These are phyloP conservation scores for Dictyostelium brefeldianum DNA, from an alignment of 78 protist species.

Conservation along the genomic window DNA sequence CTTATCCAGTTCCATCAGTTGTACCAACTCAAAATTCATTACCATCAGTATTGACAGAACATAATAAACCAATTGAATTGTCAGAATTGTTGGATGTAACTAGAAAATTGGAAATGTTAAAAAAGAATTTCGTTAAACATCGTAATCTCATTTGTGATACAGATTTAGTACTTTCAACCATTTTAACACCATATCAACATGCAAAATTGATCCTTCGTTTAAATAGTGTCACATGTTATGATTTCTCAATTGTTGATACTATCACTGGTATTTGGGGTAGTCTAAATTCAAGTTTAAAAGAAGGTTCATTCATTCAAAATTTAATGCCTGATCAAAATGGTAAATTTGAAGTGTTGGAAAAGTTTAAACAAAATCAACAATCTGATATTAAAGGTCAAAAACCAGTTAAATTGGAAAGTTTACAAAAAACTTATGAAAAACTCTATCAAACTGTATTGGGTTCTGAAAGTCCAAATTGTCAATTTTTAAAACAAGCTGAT, in stretches of 20 bases:
- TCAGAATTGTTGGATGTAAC: constrained; percentile 70
- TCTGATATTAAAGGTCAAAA: neutral
- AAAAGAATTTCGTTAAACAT: constrained; percentile 75
- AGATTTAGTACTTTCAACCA: constrained; percentile 50
- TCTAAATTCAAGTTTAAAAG: constrained; percentile 1
- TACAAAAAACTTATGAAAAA: constrained; percentile 50
- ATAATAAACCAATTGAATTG: constrained; percentile 1
- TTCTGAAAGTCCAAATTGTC: constrained; percentile 3
- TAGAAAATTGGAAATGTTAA: constrained; percentile 45
- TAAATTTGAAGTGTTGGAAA: constrained; percentile 45
- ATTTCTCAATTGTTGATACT: constrained; percentile 45
- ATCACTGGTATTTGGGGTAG: constrained; percentile 72
- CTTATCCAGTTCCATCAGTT: constrained; percentile 11
- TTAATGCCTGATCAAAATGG: constrained; percentile 46
- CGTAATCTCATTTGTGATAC: constrained; percentile 74
- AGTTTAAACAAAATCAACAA: constrained; percentile 12
- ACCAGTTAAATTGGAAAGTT: constrained; percentile 32
- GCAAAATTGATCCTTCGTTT: constrained; percentile 62
- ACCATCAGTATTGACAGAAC: neutral
- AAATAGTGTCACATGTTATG: constrained; percentile 69
- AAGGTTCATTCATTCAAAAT: constrained; percentile 27
- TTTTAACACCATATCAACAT: constrained; percentile 68
- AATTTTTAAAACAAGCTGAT: neutral
- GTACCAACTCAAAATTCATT: neutral
- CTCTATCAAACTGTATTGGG: constrained; percentile 35